Conservation (phyloP, 257 asterid species). For the Nicotiana sylvestris region DNA sequence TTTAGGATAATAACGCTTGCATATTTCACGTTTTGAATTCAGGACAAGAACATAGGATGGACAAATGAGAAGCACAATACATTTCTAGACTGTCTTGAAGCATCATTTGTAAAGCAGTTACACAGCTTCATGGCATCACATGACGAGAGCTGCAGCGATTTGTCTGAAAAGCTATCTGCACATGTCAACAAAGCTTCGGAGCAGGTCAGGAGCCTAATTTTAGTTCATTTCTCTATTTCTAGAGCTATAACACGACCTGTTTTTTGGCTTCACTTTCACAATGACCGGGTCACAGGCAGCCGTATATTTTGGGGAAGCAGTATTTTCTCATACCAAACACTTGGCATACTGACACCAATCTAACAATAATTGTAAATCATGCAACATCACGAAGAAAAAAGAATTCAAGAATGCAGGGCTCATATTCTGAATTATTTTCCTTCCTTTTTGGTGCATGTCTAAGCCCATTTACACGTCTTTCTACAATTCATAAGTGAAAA, state of each 20-base stretch:
- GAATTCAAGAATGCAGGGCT: neutral
- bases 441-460: neutral
- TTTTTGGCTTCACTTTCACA: neutral
- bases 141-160: slow-evolving; percentile 10
- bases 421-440: neutral
- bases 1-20: neutral
- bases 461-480: neutral
- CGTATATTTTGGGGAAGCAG: neutral
- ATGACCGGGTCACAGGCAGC: neutral
- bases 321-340: neutral
- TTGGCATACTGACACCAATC: neutral
- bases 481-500: neutral
- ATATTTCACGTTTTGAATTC: slow-evolving; percentile 16
- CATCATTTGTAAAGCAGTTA: slow-evolving; percentile 63
- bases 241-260: neutral
- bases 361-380: neutral
- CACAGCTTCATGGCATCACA: slow-evolving; percentile 41
- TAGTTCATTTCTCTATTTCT: neutral
- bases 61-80: slow-evolving; percentile 69
- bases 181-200: slow-evolving; percentile 26
- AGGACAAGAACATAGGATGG: slow-evolving; percentile 54
- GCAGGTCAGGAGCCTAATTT: slow-evolving; percentile 37
- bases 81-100: slow-evolving; percentile 63
- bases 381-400: neutral
- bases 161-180: slow-evolving; percentile 19